Conservation (phyloP, 805 yeast genomes). For the Brettanomyces anomalus region DNA sequence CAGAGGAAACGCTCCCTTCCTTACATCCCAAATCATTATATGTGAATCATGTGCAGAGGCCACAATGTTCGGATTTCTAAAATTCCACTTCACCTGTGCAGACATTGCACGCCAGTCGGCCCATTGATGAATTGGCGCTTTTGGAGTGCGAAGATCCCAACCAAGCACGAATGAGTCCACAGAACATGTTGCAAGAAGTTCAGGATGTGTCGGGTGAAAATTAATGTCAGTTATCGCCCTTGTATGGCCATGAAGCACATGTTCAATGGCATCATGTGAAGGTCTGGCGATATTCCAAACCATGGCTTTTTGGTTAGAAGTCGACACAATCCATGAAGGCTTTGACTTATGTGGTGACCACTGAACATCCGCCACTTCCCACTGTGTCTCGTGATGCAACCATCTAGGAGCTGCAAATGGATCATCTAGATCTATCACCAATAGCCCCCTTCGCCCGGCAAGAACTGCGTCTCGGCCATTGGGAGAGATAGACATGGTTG, state of each 20-base stretch:
- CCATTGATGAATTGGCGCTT: conserved; percentile 62
- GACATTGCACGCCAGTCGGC: conserved; percentile 97
- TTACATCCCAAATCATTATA: conserved; percentile 78
- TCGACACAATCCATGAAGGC: conserved; percentile 87
- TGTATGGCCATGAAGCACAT: conserved; percentile 80
- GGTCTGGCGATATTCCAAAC: conserved; percentile 82
- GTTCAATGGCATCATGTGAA: conserved; percentile 62
- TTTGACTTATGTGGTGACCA: conserved; percentile 90
- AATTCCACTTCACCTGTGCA: conserved; percentile 91
- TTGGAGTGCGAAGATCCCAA: conserved; percentile 87
- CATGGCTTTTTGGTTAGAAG: conserved; percentile 91
- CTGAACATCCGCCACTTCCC: conserved; percentile 99
- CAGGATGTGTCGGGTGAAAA: conserved; percentile 83
- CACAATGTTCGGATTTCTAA: conserved; percentile 59
- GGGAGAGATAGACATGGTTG: conserved; percentile 76
- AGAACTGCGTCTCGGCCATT: conserved; percentile 88
- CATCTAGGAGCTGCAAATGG: conserved; percentile 93
- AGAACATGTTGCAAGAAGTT: conserved; percentile 83
- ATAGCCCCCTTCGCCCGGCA: conserved; percentile 78
- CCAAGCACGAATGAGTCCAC: conserved; percentile 80
- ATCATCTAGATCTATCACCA: conserved; percentile 87
- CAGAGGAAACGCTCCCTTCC: conserved; percentile 75
- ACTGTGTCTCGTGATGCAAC: conserved; percentile 84
- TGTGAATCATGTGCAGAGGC: conserved; percentile 84
- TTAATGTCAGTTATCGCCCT: conserved; percentile 95